These are phyloP conservation scores for Cyclotella kingstonii DNA, from an alignment of 108 stramenopile genomes.

Conservation along the genomic window DNA sequence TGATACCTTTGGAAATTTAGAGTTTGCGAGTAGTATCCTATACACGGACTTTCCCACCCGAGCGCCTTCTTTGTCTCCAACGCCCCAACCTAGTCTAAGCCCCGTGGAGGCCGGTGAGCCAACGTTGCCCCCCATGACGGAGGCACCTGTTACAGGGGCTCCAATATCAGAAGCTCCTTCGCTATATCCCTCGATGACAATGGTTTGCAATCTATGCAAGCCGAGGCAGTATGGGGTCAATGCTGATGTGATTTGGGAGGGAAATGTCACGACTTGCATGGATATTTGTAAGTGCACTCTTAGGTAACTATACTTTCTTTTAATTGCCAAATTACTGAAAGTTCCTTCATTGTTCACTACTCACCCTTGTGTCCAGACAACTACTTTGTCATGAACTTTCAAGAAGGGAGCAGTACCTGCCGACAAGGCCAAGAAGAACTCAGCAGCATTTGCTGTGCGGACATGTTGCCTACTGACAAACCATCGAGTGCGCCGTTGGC, in stretches of 20 bases:
- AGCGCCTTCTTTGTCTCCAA: slow-evolving; percentile 15
- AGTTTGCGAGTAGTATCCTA: slow-evolving; percentile 29
- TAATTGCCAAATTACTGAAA: background rate
- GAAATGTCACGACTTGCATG: slow-evolving; percentile 22
- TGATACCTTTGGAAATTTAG: slow-evolving; percentile 18
- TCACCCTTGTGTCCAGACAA: slow-evolving; percentile 5
- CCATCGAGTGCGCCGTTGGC: background rate
- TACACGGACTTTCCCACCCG: slow-evolving; percentile 40
- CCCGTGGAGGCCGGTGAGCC: slow-evolving; percentile 36
- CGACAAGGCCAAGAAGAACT: slow-evolving; percentile 27
- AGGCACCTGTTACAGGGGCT: background rate
- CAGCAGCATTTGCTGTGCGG: slow-evolving; percentile 26
- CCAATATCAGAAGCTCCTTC: slow-evolving; percentile 9
- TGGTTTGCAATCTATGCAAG: slow-evolving; percentile 31
- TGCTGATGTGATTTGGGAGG: slow-evolving; percentile 35
- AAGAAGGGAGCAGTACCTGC: slow-evolving; percentile 24
- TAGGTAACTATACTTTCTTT: background rate
- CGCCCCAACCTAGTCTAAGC: slow-evolving; percentile 19
- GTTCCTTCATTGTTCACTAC: background rate
- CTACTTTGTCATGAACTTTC: slow-evolving; percentile 23
- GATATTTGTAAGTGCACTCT: slow-evolving; percentile 25
- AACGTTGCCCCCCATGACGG: slow-evolving; percentile 25
- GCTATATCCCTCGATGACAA: slow-evolving; percentile 11
- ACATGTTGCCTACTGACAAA: background rate
- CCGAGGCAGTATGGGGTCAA: slow-evolving; percentile 39